Evolutionary conservation across 2,329 filamentous ascomycete species (phyloP).

Genomic region (Sarocladium strictum): DNA sequence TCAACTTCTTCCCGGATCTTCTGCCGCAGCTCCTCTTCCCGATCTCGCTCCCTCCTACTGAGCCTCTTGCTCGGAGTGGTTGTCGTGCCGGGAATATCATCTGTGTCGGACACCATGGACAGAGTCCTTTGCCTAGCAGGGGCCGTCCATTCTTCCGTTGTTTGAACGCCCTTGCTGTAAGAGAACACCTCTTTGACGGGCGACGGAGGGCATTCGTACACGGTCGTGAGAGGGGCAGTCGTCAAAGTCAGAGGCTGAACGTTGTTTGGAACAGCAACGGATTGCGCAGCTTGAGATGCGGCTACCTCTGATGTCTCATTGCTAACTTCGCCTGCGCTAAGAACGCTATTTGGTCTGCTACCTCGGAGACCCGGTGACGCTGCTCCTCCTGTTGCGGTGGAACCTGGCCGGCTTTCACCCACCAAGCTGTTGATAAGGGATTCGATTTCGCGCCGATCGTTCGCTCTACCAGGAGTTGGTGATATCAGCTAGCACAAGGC

Average conservation of each 20-base stretch:
- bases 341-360: constrained; percentile 79
- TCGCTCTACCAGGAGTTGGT: constrained; percentile 63
- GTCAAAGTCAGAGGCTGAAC: constrained; percentile 61
- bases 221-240: constrained; percentile 65
- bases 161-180: constrained; percentile 96
- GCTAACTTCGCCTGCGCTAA: constrained; percentile 77
- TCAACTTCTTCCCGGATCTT: constrained; percentile 85
- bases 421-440: constrained; percentile 78
- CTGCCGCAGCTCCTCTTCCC: constrained; percentile 83
- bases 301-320: constrained; percentile 58
- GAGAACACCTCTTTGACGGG: constrained; percentile 81
- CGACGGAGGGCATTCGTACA: constrained; percentile 74
- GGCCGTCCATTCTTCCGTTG: constrained; percentile 66
- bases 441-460: constrained; percentile 72
- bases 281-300: constrained; percentile 14
- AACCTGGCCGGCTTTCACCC: constrained; percentile 67
- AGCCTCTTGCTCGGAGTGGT: constrained; percentile 64
- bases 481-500: constrained; percentile 43
- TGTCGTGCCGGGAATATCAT: constrained; percentile 48
- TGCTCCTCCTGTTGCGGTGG: constrained; percentile 56
- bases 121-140: constrained; percentile 40
- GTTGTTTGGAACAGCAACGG: constrained; percentile 38
- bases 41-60: constrained; percentile 72
- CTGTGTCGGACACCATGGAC: constrained; percentile 50
- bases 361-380: constrained; percentile 60